Evolutionary conservation across 805 yeast genomes (phyloP).

Genomic region (Lipomyces orientalis): DNA sequence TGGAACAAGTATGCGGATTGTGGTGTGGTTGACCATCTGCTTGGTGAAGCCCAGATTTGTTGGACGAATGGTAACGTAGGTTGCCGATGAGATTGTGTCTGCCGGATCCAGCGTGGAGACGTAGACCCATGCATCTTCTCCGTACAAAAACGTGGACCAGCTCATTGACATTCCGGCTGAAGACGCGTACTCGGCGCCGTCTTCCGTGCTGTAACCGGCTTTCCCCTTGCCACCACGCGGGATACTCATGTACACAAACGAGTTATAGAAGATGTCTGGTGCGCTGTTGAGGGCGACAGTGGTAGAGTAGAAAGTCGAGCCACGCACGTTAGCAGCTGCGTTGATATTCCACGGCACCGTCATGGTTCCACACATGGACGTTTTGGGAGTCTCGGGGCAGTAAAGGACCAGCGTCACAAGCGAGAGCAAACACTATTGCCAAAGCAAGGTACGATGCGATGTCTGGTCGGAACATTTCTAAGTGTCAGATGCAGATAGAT

Average conservation of each 20-base stretch:
- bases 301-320: neutral
- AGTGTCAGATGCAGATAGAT: too few species aligned
- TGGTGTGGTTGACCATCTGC: neutral
- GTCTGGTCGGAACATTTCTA: too few species aligned
- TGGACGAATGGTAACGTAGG: neutral
- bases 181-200: conserved; percentile 3
- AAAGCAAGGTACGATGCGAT: too few species aligned
- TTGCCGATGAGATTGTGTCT: neutral
- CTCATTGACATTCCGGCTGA: neutral
- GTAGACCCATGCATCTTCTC: neutral
- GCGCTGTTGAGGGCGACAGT: neutral
- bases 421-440: too few species aligned
- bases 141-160: neutral
- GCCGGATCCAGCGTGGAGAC: neutral
- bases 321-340: neutral
- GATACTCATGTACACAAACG: neutral
- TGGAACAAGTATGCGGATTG: neutral
- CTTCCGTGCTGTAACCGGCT: neutral
- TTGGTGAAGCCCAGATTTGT: neutral
- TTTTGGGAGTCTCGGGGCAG: neutral
- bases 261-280: neutral
- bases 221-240: neutral
- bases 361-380: neutral
- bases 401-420: too few species aligned
- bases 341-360: neutral